Conservation (phyloP, 805 yeast genomes). For the Ogataea ganodermae region DNA sequence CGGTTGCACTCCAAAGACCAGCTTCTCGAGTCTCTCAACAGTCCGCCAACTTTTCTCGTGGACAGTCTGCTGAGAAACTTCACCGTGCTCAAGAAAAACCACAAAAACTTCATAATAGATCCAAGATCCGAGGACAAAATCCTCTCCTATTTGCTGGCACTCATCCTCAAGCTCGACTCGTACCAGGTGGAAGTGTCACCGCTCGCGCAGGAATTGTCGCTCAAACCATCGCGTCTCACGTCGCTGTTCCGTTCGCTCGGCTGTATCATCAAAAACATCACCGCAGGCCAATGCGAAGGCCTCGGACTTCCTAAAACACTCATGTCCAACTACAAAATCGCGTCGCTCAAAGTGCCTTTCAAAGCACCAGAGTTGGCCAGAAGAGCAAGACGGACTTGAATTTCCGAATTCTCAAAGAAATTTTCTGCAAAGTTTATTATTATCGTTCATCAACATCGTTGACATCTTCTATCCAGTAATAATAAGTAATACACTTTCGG, state of each 20-base stretch:
- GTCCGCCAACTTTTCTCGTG: conserved; percentile 73
- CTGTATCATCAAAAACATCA: conserved; percentile 70
- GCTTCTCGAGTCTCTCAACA: conserved; percentile 60
- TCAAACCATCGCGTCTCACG: conserved; percentile 73
- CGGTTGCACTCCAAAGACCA: conserved; percentile 60
- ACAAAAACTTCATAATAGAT: conserved; percentile 75
- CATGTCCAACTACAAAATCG: conserved; percentile 67
- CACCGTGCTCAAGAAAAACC: conserved; percentile 69
- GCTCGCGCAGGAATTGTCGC: conserved; percentile 77
- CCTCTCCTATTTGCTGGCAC: conserved; percentile 72
- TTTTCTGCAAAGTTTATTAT: conserved; percentile 3
- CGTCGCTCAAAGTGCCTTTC: conserved; percentile 84
- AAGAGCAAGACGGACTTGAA: conserved; percentile 38
- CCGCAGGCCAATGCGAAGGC: conserved; percentile 74
- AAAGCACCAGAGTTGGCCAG: conserved; percentile 80
- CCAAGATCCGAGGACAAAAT: conserved; percentile 88
- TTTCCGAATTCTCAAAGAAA: no score
- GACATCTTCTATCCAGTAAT: background rate
- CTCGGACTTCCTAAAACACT: conserved; percentile 61
- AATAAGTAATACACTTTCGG: background rate
- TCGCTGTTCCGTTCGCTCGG: conserved; percentile 80
- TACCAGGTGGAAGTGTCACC: conserved; percentile 77
- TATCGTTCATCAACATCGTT: conserved; percentile 1
- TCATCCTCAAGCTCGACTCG: conserved; percentile 73
- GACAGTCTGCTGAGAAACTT: conserved; percentile 74